phyloP scores from a whole-genome alignment of 179 eudicot species.

The Drosera spatulata region DNA sequence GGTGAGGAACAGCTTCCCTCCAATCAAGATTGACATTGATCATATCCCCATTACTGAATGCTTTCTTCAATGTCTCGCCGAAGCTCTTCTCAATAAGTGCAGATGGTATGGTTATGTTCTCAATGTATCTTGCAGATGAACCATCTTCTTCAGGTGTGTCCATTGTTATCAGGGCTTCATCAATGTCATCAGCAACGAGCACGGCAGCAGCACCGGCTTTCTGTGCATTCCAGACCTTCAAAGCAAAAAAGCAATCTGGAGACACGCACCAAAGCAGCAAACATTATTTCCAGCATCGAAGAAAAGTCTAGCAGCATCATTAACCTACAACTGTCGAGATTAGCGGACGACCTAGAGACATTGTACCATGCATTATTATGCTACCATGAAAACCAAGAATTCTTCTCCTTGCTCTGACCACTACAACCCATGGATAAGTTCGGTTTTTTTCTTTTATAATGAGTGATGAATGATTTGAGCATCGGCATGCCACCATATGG shows the following conservation, averaged over 20 bases:
- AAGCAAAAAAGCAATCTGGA: slow-evolving; percentile 91
- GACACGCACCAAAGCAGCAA: slow-evolving; percentile 8
- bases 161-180: slow-evolving; percentile 90
- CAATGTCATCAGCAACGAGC: slow-evolving; percentile 82
- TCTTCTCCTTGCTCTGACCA: too few relatives aligned
- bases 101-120: slow-evolving; percentile 86
- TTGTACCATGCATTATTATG: too few relatives aligned
- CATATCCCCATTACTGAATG: slow-evolving; percentile 56
- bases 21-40: slow-evolving; percentile 95
- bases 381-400: too few relatives aligned
- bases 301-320: background rate
- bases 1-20: slow-evolving; percentile 99
- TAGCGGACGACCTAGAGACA: too few relatives aligned
- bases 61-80: slow-evolving; percentile 61
- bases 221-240: slow-evolving; percentile 97
- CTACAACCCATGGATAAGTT: too few relatives aligned
- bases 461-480: too few relatives aligned
- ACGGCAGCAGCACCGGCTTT: slow-evolving; percentile 97
- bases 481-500: too few relatives aligned
- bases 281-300: background rate
- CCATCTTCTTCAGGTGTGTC: slow-evolving; percentile 81
- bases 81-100: slow-evolving; percentile 73
- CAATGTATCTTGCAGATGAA: slow-evolving; percentile 70
- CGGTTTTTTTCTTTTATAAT: too few relatives aligned
- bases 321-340: too few relatives aligned